A percentile compares a stretch with the other conserved stretches of the same genome.
These are phyloP conservation scores for Orobanche coerulescens DNA, from an alignment of 257 asterid species.

Conservation along the genomic window DNA sequence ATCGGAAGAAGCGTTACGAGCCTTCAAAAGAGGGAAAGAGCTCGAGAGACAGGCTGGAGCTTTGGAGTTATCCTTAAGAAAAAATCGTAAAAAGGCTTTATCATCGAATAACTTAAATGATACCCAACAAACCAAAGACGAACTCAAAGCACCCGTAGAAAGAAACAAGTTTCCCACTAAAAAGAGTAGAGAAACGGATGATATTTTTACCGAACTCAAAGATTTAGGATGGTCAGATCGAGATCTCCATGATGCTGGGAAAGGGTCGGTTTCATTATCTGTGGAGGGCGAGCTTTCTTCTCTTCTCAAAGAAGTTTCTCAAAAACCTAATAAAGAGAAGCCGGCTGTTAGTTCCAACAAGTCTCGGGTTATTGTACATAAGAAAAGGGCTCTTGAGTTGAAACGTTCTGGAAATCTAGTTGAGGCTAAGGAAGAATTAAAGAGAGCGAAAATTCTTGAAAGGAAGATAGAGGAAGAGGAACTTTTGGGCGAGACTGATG, in stretches of 20 bases:
- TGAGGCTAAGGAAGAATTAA: conserved; percentile 92
- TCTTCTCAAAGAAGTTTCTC: conserved; percentile 56
- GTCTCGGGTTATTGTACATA: conserved; percentile 67
- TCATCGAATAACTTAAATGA: conserved; percentile 39
- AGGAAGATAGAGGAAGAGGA: conserved; percentile 91
- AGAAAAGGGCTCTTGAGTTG: conserved; percentile 84
- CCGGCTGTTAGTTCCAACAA: conserved; percentile 35
- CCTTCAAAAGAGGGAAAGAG: conserved; percentile 87
- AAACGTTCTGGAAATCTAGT: conserved; percentile 78
- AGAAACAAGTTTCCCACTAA: conserved; percentile 32
- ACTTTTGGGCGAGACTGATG: conserved; percentile 69
- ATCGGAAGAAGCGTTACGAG: conserved; percentile 79
- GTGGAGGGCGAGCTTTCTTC: conserved; percentile 85
- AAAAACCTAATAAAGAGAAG: conserved; percentile 44
- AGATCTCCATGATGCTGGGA: conserved; percentile 58
- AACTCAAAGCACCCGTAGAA: conserved; percentile 26
- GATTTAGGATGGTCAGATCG: conserved; percentile 95
- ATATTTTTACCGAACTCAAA: conserved; percentile 75
- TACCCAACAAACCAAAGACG: conserved; percentile 34
- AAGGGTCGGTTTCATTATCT: conserved; percentile 42
- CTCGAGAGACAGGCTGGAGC: conserved; percentile 94
- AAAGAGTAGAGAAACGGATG: conserved; percentile 54
- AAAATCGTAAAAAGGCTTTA: conserved; percentile 59
- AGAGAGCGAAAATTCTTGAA: conserved; percentile 86
- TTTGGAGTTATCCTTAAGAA: conserved; percentile 62